phyloP scores from a whole-genome alignment of 108 stramenopile genomes.

The Skeletonema potamos region DNA sequence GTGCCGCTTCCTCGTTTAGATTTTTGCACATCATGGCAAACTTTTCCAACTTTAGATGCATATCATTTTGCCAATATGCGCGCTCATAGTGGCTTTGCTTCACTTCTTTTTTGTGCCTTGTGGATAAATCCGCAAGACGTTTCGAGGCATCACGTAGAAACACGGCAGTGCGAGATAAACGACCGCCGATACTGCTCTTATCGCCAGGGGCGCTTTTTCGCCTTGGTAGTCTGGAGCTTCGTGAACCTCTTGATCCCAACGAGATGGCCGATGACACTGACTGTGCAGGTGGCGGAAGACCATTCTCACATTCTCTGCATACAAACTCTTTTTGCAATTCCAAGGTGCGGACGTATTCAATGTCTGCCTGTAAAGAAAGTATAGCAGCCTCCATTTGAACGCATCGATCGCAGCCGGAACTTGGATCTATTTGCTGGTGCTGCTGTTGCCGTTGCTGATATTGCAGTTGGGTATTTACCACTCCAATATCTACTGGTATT shows the following conservation, averaged over 20 bases:
- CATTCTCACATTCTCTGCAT: constrained; percentile 34
- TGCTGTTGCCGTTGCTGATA: constrained; percentile 3
- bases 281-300: constrained; percentile 3
- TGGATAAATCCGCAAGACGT: constrained; percentile 46
- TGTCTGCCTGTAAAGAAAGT: constrained; percentile 41
- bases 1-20: constrained; percentile 62
- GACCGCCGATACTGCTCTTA: background rate
- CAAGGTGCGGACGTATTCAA: constrained; percentile 57
- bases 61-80: constrained; percentile 62
- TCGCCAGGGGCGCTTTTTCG: background rate
- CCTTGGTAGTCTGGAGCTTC: background rate
- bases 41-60: constrained; percentile 62
- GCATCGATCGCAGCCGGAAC: constrained; percentile 31
- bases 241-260: constrained; percentile 4
- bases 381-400: constrained; percentile 35
- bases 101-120: constrained; percentile 55
- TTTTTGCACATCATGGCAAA: constrained; percentile 65
- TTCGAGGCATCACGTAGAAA: constrained; percentile 43
- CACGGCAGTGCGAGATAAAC: constrained; percentile 10
- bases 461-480: constrained; percentile 3
- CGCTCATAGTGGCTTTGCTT: constrained; percentile 59
- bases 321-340: constrained; percentile 46
- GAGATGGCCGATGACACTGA: constrained; percentile 11
- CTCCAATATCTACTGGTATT: constrained; percentile 15
- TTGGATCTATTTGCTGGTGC: background rate